Evolutionary conservation across 2,329 filamentous ascomycete genomes (phyloP).

Genomic region (Sporothrix curviconia): DNA sequence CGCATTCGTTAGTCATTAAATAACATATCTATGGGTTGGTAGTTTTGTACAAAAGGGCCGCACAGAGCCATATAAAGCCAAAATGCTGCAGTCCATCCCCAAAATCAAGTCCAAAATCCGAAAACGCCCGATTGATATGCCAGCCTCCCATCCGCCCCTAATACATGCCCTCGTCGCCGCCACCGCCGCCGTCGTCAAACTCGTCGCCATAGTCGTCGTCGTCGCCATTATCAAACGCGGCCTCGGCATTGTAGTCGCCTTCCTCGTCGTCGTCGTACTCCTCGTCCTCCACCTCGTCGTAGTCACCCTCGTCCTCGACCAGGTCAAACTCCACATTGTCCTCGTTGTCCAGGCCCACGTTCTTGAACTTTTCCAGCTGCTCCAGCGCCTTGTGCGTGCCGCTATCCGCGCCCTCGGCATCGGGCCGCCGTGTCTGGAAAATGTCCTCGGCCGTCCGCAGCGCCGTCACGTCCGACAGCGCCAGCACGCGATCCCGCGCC

Average conservation of each 20-base stretch:
- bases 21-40: neutral
- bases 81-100: too few relatives aligned
- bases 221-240: constrained; percentile 53
- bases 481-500: constrained; percentile 34
- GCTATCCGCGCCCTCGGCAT: neutral
- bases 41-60: neutral
- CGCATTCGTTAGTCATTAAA: too few relatives aligned
- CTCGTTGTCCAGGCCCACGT: constrained; percentile 33
- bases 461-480: constrained; percentile 41
- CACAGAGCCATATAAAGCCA: neutral
- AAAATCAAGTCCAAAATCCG: too few relatives aligned
- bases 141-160: neutral
- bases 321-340: constrained; percentile 39
- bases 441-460: constrained; percentile 46
- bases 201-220: constrained; percentile 42
- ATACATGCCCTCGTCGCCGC: constrained; percentile 26
- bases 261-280: constrained; percentile 53
- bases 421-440: constrained; percentile 30
- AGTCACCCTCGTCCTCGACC: constrained; percentile 43
- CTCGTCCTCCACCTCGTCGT: constrained; percentile 39
- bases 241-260: constrained; percentile 55
- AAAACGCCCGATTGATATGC: neutral
- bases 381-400: constrained; percentile 35
- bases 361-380: constrained; percentile 38
- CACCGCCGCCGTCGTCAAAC: constrained; percentile 44